A percentile compares a stretch with the other conserved stretches of the same genome.
phyloP scores from a whole-genome alignment of 225 moss, liverwort and hornwort species.

The Ulota crispa region DNA sequence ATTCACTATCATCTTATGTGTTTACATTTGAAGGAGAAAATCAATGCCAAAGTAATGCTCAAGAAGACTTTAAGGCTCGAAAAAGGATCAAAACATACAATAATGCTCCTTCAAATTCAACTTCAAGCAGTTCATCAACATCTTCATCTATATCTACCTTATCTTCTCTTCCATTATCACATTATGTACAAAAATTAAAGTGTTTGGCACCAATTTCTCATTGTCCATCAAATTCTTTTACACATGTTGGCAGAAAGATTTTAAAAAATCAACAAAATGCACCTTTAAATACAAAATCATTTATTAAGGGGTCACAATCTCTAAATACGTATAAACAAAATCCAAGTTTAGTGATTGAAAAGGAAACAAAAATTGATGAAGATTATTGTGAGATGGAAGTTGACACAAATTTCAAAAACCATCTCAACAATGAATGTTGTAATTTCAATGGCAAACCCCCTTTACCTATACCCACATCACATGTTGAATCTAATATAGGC shows the following conservation, averaged over 20 bases:
- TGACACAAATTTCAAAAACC: not conserved
- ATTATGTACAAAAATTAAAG: slow-evolving; percentile 84
- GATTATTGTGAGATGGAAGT: not conserved
- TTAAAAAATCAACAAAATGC: not conserved
- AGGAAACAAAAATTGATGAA: not conserved
- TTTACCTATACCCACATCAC: not conserved
- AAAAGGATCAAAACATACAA: slow-evolving; percentile 34
- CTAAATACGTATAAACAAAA: not conserved
- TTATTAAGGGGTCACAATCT: not conserved
- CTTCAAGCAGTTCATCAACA: slow-evolving; percentile 54
- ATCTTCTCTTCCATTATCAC: slow-evolving; percentile 79
- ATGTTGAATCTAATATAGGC: not conserved
- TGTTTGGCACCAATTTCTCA: slow-evolving; percentile 55
- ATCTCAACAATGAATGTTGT: rapidly evolving
- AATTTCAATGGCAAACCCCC: not conserved
- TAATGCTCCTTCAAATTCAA: slow-evolving; percentile 29
- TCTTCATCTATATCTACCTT: slow-evolving; percentile 62
- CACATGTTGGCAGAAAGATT: not conserved
- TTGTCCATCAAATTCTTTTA: slow-evolving; percentile 26
- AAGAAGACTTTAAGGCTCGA: slow-evolving; percentile 40
- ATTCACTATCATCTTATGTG: not conserved
- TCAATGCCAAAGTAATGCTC: slow-evolving; percentile 3
- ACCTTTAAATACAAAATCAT: not conserved
- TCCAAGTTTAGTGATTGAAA: rapidly evolving
- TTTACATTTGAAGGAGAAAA: not conserved